Conservation (phyloP, 495 filamentous ascomycete genomes). For the Massariosphaeria phaeospora region DNA sequence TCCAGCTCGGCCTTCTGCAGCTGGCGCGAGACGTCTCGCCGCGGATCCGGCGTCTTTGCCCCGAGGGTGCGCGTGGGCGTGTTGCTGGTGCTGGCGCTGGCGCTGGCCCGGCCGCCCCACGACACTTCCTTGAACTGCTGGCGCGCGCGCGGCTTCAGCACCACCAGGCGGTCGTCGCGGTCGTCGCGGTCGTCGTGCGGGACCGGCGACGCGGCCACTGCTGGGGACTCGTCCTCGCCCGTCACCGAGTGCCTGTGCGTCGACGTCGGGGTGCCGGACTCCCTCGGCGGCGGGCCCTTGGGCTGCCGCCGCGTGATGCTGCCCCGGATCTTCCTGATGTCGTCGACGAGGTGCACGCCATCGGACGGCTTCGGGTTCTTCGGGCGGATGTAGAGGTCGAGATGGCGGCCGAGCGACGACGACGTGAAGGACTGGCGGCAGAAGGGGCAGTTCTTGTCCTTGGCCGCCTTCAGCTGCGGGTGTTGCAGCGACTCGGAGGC, state of each 20-base stretch:
- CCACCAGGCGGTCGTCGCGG: slow-evolving; percentile 39
- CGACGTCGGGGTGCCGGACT: slow-evolving; percentile 35
- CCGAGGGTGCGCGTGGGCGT: slow-evolving; percentile 49
- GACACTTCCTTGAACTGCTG: slow-evolving; percentile 54
- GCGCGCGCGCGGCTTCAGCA: slow-evolving; percentile 43
- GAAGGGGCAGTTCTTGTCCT: slow-evolving; percentile 81
- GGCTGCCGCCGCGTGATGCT: slow-evolving; percentile 74
- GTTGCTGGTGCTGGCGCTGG: slow-evolving; percentile 82
- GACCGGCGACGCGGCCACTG: slow-evolving; percentile 24
- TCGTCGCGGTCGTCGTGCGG: slow-evolving; percentile 31
- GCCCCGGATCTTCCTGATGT: slow-evolving; percentile 73
- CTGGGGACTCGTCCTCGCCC: slow-evolving; percentile 24
- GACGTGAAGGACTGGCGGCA: slow-evolving; percentile 83
- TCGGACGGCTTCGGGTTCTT: slow-evolving; percentile 80
- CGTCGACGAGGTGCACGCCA: slow-evolving; percentile 80
- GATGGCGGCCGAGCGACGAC: slow-evolving; percentile 84
- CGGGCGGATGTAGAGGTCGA: slow-evolving; percentile 83
- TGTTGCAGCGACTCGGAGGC: slow-evolving; percentile 41
- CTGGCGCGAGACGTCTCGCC: slow-evolving; percentile 42
- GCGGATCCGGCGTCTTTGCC: slow-evolving; percentile 40
- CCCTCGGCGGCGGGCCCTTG: slow-evolving; percentile 55
- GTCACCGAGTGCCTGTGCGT: slow-evolving; percentile 16
- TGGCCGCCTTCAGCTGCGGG: slow-evolving; percentile 45
- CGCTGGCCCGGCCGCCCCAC: slow-evolving; percentile 79
- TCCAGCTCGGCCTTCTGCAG: slow-evolving; percentile 54